Base-by-base conservation (phyloP, 2,329 filamentous ascomycete species). In the Endocalyx cinctus region DNA sequence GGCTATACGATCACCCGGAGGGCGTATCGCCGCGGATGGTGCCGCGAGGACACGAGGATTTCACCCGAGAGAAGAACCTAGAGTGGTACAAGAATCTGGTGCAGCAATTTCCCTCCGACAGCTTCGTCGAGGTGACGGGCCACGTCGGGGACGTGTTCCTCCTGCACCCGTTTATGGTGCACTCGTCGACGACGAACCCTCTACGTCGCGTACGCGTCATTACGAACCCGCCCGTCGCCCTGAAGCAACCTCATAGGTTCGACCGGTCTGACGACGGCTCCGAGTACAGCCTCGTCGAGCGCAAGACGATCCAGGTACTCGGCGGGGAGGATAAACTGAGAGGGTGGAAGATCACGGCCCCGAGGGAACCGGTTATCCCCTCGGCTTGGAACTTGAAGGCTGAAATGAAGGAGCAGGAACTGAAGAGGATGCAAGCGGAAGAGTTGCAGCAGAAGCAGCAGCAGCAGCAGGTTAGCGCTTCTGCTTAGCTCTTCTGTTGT, bases 11-110 rank as follows among this genome's bases (percentile, higher is more conserved):
- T 3, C 70, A 85, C 46, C 79, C 80, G 0, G 73, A 77, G 40
- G 82, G 81, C 2, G 75, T 84, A 14, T 74, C 70, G 16, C 79
- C 80, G n/a, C 69, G 71, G 19, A 83, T 84, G 78, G 65, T 65
- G 15, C 72, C 77, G 1, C 63, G 78, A 1, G 65, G 64, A 8
- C 63, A 76, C 26, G 59, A 63, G 0, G 59, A 60, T 3, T 74
- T 74, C 43, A 39, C 47, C 15, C 45, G 59, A 17, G 67, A 68
- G 43, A 47, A 59, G 33, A 62, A 65, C 18, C 49, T 69, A 2
- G 51, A 55, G 6, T 79, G 68, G 57, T 74, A 69, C 54, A 52
- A 54, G 23, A 42, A 54, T 14, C 42, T 70, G 3, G 58, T 54
- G 27, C 54, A 41, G 29, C 54, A 46, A 61, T 69, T 57, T 20